Base-by-base conservation (phyloP, 495 filamentous ascomycete species). In the Penicillium pancosmium region DNA sequence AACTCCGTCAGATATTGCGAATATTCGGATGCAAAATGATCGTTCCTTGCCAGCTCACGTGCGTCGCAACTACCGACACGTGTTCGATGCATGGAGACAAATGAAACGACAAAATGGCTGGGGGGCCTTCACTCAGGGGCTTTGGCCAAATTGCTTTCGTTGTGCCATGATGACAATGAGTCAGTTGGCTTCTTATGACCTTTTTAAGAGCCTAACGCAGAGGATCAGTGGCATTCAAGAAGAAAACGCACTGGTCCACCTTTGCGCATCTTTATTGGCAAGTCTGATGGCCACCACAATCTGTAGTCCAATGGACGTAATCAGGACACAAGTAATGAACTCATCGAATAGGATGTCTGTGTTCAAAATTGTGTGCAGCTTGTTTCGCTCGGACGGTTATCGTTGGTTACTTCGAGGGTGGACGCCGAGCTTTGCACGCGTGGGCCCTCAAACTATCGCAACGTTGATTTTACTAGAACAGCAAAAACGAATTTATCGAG, bases 1-100 rank as follows among this genome's bases (percentile, higher is more conserved):
- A 56, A 96, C 93, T 67, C 87, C 90, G 0, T 91, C 91, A 50
- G 92, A 96, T 70, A 87, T 96, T 12, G 82, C 93, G 50, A 96
- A 96, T 69, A 91, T 96, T 41, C 88, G 92, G 52, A 96, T 96
- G 92, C 92, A 96, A 74, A 88, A 95, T 77, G 92, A 96, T 70
- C 83, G 87, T 18, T 83, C 91, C 0, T 82, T 93, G 9, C 86
- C 91, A 0, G 58, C 72, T 0, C 76, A 77, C 3, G 71, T 90
- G 51, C 85, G 89, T 4, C 82, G 89, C 13, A 90, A 92, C 72
- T 96, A 96, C 76, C 81, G 82, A 34, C 78, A 96, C 66, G 91
- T 91, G 0, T 67, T 94, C 7, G 88, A 96, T 65, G 92, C 92
- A 4, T 78, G 96, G 55, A 71, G 86, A n/a, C 82, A 89, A 43